These are phyloP conservation scores for Lactifluus echinatus DNA, from an alignment of 768 basidiomycete genomes.

Conservation along the genomic window DNA sequence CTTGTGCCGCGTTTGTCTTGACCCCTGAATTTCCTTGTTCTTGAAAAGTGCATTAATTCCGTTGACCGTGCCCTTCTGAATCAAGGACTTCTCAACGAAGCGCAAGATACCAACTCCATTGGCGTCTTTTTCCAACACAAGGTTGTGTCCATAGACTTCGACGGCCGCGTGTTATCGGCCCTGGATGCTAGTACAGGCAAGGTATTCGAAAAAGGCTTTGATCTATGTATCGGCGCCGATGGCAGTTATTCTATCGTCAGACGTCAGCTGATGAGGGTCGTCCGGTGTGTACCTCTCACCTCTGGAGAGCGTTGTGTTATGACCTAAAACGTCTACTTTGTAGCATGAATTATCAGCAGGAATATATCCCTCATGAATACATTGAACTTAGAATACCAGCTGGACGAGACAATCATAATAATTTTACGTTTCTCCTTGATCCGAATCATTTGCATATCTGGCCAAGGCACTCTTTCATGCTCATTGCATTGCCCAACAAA, in stretches of 20 bases:
- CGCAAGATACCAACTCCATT: slow-evolving; percentile 53
- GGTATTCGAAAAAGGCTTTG: slow-evolving; percentile 47
- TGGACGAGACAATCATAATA: slow-evolving; percentile 50
- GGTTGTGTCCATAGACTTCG: slow-evolving; percentile 68
- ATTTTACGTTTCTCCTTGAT: slow-evolving; percentile 73
- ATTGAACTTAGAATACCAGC: slow-evolving; percentile 94
- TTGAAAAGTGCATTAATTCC: slow-evolving; percentile 79
- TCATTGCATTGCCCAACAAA: slow-evolving; percentile 96
- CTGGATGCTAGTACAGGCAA: slow-evolving; percentile 36
- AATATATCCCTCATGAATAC: slow-evolving; percentile 94
- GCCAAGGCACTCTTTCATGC: slow-evolving; percentile 99
- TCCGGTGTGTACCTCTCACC: slow-evolving; percentile 51
- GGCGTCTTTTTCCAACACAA: slow-evolving; percentile 75
- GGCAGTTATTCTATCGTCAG: slow-evolving; percentile 89
- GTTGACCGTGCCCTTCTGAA: slow-evolving; percentile 87
- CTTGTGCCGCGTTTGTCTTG: slow-evolving; percentile 23
- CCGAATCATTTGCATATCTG: slow-evolving; percentile 97
- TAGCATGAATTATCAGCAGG: slow-evolving; percentile 93
- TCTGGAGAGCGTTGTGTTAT: slow-evolving; percentile 25
- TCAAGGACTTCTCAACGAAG: slow-evolving; percentile 72
- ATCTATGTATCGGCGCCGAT: slow-evolving; percentile 87
- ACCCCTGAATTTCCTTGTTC: slow-evolving; percentile 24
- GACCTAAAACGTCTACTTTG: neutral
- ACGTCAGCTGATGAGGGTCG: slow-evolving; percentile 90
- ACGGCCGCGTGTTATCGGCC: slow-evolving; percentile 46